These are phyloP conservation scores for Claviceps sorghi DNA, from an alignment of 2,329 filamentous ascomycete genomes.

Conservation along the genomic window DNA sequence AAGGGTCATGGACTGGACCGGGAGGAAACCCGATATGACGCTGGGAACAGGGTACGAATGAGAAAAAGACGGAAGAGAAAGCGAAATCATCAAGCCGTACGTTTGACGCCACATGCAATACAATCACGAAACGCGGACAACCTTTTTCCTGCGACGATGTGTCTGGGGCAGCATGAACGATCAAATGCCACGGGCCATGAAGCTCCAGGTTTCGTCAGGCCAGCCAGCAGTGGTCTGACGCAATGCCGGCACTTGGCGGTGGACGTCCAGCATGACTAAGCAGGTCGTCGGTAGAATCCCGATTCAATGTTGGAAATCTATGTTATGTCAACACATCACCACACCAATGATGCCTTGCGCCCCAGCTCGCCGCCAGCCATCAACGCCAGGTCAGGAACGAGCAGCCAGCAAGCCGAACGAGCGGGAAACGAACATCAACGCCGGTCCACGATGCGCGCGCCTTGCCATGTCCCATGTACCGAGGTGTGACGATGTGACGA, in stretches of 20 bases:
- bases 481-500: no score
- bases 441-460: background rate
- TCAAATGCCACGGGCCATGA: background rate
- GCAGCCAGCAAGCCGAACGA: background rate
- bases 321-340: no score
- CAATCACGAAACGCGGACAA: conserved; percentile 1
- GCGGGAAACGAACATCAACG: background rate
- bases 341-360: no score
- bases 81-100: background rate
- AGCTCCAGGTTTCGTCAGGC: background rate
- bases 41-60: background rate
- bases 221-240: background rate
- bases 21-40: background rate
- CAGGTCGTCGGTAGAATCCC: background rate
- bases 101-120: background rate
- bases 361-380: background rate
- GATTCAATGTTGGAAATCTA: no score
- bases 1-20: background rate
- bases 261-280: background rate
- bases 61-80: background rate
- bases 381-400: background rate
- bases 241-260: background rate
- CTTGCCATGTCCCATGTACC: no score
- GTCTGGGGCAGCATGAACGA: background rate
- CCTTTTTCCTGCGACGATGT: background rate